phyloP scores from a whole-genome alignment of 306 rosid genomes.

The Quercus rubra region DNA sequence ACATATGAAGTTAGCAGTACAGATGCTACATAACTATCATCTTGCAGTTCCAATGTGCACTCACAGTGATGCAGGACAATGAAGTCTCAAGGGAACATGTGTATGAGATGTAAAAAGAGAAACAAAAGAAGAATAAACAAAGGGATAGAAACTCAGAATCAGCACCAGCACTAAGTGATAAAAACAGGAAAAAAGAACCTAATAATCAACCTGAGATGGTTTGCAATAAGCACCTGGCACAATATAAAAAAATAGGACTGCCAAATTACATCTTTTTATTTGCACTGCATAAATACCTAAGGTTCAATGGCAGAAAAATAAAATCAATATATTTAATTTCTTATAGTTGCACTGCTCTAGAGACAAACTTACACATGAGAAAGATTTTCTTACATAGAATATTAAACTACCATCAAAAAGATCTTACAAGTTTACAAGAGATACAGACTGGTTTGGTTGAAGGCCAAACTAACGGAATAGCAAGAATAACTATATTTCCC shows the following conservation, averaged over 20 bases:
- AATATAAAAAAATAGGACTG: no score
- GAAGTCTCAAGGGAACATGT: no score
- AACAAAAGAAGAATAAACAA: no score
- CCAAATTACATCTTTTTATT: no score
- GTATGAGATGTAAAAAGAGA: no score
- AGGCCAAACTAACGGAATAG: not conserved
- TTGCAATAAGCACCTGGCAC: no score
- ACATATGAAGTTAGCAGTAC: not conserved
- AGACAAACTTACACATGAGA: not conserved
- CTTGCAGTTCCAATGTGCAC: not conserved
- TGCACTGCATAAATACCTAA: not conserved
- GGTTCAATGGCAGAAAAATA: not conserved
- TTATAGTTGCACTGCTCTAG: not conserved
- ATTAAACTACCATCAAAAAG: not conserved
- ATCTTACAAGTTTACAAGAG: not conserved
- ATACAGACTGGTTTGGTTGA: slow-evolving; percentile 10
- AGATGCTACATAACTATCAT: not conserved
- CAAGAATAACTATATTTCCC: not conserved
- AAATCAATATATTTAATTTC: not conserved
- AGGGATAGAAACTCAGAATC: no score
- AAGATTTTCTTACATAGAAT: not conserved
- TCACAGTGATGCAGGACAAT: not conserved
- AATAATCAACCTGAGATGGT: no score
- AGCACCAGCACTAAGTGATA: no score
- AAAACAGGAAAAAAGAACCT: no score